Base-by-base conservation (phyloP, 768 basidiomycete species). In the Lactifluus subvellereus region DNA sequence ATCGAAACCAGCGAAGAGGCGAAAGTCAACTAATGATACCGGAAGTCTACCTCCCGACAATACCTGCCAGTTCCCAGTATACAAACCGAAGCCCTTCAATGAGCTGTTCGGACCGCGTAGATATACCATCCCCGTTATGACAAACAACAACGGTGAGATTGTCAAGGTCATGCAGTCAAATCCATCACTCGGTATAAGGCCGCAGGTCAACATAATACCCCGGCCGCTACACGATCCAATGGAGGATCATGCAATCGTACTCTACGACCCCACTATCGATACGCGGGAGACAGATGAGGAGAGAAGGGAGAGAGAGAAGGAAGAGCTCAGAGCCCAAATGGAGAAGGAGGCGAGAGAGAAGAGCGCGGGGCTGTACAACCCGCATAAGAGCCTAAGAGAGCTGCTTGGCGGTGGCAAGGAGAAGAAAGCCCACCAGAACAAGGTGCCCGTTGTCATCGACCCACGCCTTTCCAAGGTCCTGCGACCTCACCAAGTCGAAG, bases 361-460 rank as follows among this genome's bases (percentile, higher is more conserved):
- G 75, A 82, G 76, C n/a, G 84, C 74, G 14, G 89, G 88, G 42
- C 76, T 88, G 79, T 89, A 80, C 73, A 92, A 92, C 71, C 94
- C 94, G 3, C 96, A 99, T 77, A 97, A 94, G 80, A 95, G 87
- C 71, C 74, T 99, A 67, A 87, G 85, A 71, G 78, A 83, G 58
- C 75, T 94, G 62, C 77, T 93, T 10, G 93, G 91, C 20, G 84
- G 90, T 70, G 82, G 81, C 22, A 82, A 80, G 67, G 82, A 82
- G 69, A 84, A 85, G 77, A 88, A 87, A 71, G 80, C 81, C 64
- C 78, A 81, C 58, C 74, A 77, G 20, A 77, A 81, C 14, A 98
- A 97, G 74, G 93, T 99, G 3, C 89, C 96, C 3, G 96, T 99
- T 11, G 97, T 99, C 43, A 97, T 99, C 48, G 96, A 98, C 71